phyloP scores from a whole-genome alignment of 768 basidiomycete genomes.

The Tulasnella sp. region DNA sequence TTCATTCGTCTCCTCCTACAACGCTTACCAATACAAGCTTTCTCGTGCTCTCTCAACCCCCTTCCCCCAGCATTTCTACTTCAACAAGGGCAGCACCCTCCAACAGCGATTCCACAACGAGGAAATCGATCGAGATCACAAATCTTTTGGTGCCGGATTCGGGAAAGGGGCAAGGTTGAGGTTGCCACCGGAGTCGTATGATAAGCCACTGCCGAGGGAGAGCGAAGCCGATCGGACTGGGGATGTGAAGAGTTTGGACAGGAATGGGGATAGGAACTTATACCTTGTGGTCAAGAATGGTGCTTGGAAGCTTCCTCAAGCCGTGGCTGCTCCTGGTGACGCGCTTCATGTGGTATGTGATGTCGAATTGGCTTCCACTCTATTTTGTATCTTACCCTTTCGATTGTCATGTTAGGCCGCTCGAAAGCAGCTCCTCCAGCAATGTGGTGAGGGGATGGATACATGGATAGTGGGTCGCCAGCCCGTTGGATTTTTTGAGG shows the following conservation, averaged over 20 bases:
- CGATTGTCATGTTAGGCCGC: slow-evolving; percentile 56
- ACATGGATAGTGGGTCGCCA: slow-evolving; percentile 87
- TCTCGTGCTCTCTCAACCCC: slow-evolving; percentile 80
- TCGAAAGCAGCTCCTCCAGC: slow-evolving; percentile 51
- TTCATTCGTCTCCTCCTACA: slow-evolving; percentile 68
- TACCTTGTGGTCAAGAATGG: slow-evolving; percentile 65
- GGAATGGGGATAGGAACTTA: slow-evolving; percentile 74
- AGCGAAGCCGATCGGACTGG: slow-evolving; percentile 49
- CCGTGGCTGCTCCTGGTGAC: slow-evolving; percentile 49
- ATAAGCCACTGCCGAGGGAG: slow-evolving; percentile 46
- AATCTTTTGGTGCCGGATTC: slow-evolving; percentile 62
- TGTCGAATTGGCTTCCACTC: not conserved
- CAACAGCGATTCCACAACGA: slow-evolving; percentile 71
- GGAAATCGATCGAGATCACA: slow-evolving; percentile 58
- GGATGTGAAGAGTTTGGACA: slow-evolving; percentile 67
- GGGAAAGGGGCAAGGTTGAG: slow-evolving; percentile 40
- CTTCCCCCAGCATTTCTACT: slow-evolving; percentile 83
- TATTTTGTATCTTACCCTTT: too few relatives aligned
- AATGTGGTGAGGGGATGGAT: slow-evolving; percentile 79
- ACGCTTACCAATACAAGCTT: slow-evolving; percentile 73
- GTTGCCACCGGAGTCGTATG: slow-evolving; percentile 28
- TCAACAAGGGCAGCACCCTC: slow-evolving; percentile 80
- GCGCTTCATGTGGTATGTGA: slow-evolving; percentile 62
- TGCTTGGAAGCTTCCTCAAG: slow-evolving; percentile 78
- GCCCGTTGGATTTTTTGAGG: slow-evolving; percentile 71